phyloP scores from a whole-genome alignment of 768 basidiomycete species.

The Saitozyma podzolica region DNA sequence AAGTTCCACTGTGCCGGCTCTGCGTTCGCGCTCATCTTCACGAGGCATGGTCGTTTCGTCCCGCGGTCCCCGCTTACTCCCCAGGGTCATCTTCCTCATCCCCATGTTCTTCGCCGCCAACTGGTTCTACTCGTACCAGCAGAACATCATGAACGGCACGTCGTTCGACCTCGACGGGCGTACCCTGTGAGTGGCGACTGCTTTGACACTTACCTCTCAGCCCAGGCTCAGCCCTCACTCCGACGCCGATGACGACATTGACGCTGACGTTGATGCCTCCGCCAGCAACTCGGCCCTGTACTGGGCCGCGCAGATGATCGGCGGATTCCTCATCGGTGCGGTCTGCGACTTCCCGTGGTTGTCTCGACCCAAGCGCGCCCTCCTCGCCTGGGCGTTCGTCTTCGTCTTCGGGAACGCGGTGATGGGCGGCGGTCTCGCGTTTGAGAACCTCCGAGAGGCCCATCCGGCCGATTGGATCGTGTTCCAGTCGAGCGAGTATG shows the following conservation, averaged over 20 bases:
- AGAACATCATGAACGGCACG: conserved; percentile 11
- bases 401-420: conserved; percentile 4
- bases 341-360: conserved; percentile 5
- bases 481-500: conserved; percentile 1
- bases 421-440: conserved; percentile 12
- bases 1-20: no score
- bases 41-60: no score
- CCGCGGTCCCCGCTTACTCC: no score
- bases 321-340: conserved; percentile 5
- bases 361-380: conserved; percentile 8
- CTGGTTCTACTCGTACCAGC: conserved; percentile 19
- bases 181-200: neutral
- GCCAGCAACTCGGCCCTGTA: conserved; percentile 14
- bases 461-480: conserved; percentile 1
- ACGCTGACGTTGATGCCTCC: neutral
- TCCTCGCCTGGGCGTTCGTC: conserved; percentile 4
- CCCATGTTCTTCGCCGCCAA: conserved; percentile 11
- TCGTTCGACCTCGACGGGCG: conserved; percentile 10
- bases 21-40: no score
- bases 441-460: conserved; percentile 3
- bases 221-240: neutral
- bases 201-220: neutral
- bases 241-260: neutral
- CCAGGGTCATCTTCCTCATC: conserved; percentile 7
- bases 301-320: conserved; percentile 11